phyloP scores from a whole-genome alignment of 2,329 filamentous ascomycete species.

The Cordyceps cicadae region DNA sequence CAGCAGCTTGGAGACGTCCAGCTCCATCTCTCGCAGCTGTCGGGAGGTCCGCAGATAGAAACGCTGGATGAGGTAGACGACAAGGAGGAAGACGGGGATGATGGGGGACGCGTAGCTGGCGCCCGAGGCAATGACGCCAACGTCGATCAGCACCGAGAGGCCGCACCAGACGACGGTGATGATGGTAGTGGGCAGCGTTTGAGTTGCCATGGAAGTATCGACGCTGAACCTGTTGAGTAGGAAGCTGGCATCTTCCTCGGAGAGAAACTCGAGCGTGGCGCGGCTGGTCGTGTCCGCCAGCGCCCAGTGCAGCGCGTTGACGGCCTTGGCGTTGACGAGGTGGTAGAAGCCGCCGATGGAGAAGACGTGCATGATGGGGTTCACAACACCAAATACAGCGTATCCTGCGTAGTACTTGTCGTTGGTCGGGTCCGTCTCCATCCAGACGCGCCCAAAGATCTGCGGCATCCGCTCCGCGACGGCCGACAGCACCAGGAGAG shows the following conservation, averaged over 20 bases:
- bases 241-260: slow-evolving; percentile 16
- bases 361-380: not conserved
- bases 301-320: not conserved
- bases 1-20: slow-evolving; percentile 26
- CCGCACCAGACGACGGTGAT: not conserved
- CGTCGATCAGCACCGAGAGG: slow-evolving; percentile 11
- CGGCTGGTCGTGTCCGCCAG: not conserved
- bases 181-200: slow-evolving; percentile 14
- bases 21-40: slow-evolving; percentile 27
- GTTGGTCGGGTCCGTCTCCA: slow-evolving; percentile 10
- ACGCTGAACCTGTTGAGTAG: slow-evolving; percentile 20
- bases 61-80: slow-evolving; percentile 22
- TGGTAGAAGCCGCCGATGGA: not conserved
- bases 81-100: slow-evolving; percentile 18
- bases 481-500: not conserved
- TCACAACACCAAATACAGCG: not conserved
- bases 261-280: not conserved
- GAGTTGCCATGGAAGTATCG: slow-evolving; percentile 19
- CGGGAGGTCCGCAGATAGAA: slow-evolving; percentile 28
- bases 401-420: not conserved
- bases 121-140: slow-evolving; percentile 16
- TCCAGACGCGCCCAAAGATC: slow-evolving; percentile 6
- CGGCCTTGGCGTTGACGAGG: not conserved
- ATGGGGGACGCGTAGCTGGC: slow-evolving; percentile 23
- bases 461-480: not conserved